phyloP scores from a whole-genome alignment of 345 rosid genomes.

The Linum usitatissimum region DNA sequence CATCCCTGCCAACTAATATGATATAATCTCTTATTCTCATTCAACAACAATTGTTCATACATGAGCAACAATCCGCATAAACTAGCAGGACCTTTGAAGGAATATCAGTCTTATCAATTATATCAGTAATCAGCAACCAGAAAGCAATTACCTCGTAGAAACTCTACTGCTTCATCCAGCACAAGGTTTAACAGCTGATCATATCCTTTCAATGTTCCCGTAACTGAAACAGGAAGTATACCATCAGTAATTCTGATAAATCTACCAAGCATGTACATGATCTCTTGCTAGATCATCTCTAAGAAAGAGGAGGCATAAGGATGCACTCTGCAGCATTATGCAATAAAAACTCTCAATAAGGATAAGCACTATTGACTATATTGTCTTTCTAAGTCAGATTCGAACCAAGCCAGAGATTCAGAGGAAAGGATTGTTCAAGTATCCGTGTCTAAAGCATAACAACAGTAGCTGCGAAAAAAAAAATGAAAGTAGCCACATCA shows the following conservation, averaged over 20 bases:
- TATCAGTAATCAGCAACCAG: background rate
- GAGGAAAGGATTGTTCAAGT: too few relatives aligned
- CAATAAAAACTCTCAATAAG: background rate
- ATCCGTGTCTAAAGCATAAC: background rate
- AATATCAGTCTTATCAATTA: too few relatives aligned
- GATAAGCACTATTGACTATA: too few relatives aligned
- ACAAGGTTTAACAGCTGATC: slow-evolving; percentile 94
- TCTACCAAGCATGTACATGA: background rate
- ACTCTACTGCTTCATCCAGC: slow-evolving; percentile 81
- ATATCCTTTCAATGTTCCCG: slow-evolving; percentile 89
- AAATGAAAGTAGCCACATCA: background rate
- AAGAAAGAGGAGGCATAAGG: background rate
- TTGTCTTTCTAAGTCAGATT: background rate
- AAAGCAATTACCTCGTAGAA: slow-evolving; percentile 54
- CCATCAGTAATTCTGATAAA: background rate
- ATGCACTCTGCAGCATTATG: background rate
- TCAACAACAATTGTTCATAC: too few relatives aligned
- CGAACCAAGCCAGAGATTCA: too few relatives aligned
- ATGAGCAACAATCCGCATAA: too few relatives aligned
- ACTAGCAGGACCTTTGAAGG: too few relatives aligned
- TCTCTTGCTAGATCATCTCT: background rate
- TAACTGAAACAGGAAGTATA: slow-evolving; percentile 36
- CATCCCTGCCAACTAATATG: too few relatives aligned
- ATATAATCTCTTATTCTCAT: too few relatives aligned
- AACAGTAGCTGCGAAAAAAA: background rate